These are phyloP conservation scores for Paraurostyla sp. DNA, from an alignment of 73 alveolate species.

Conservation along the genomic window DNA sequence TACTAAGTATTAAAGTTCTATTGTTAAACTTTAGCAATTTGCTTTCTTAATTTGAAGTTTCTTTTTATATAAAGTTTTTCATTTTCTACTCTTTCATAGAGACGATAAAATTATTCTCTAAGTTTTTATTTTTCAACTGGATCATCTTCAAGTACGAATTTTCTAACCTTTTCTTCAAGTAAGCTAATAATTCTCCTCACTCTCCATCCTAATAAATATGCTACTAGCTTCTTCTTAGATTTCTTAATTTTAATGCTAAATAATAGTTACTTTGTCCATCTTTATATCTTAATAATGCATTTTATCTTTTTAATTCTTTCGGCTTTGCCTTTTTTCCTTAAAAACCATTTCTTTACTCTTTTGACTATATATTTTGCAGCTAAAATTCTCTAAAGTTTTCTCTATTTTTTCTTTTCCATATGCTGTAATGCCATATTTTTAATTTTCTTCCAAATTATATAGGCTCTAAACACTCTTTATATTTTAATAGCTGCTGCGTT, in stretches of 20 bases:
- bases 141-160: not conserved
- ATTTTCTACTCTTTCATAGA: not conserved
- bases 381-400: not conserved
- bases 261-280: not conserved
- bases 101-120: not conserved
- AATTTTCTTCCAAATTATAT: not conserved
- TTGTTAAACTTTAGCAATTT: not conserved
- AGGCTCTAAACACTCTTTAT: constrained; percentile 14
- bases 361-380: constrained; percentile 18
- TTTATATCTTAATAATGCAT: not conserved
- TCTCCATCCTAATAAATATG: not conserved
- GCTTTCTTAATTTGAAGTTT: not conserved
- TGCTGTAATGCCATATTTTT: not conserved
- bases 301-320: not conserved
- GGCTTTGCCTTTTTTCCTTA: not conserved
- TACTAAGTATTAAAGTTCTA: not conserved
- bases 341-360: not conserved
- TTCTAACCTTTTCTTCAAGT: not conserved
- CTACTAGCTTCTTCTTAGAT: not conserved
- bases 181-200: not conserved
- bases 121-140: not conserved
- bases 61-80: not conserved
- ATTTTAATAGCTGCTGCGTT: constrained; percentile 35
- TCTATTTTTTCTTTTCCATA: not conserved
- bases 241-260: not conserved